Evolutionary conservation across 140 eudicot genomes (phyloP), one percentile per base, ranked within the genome.

Genomic region (Senecio squalidus): DNA sequence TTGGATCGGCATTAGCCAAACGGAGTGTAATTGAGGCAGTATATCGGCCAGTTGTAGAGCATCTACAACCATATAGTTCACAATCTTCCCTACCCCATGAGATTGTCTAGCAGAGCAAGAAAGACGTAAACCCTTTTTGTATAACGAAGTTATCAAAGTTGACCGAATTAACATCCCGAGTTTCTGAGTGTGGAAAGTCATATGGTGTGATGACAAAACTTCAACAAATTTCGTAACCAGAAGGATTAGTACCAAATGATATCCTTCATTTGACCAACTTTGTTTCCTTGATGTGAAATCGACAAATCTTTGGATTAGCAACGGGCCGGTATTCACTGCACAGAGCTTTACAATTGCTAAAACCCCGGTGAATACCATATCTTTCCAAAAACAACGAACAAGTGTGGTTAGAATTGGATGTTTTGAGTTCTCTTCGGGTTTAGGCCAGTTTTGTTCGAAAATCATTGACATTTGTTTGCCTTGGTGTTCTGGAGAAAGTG

Each of bases 11-110:
- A n/a, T n/a, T n/a, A n/a, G n/a, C n/a, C n/a, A n/a, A n/a, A n/a
- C n/a, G n/a, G n/a, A n/a, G n/a, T n/a, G n/a, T n/a, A n/a, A n/a
- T n/a, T n/a, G n/a, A n/a, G n/a, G n/a, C n/a, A n/a, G n/a, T n/a
- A n/a, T n/a, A n/a, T n/a, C n/a, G 7, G 86, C 80, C 9, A 85
- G 76, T 64, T 82, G 82, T 50, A 81, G 89, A 55, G 95, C 89
- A 76, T 85, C 95, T 4, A 85, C 95, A 6, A 78, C 89, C 90
- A 85, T 82, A 41, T 85, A 85, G 44, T 85, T 85, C 52, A 85
- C 86, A 23, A 85, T 85, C 40, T 79, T 82, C 3, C 90, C 90
- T 3, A 73, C 78, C 1, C 90, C 89, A 21, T 85, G 95, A 30
- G 77, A n/a, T n/a, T n/a, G n/a, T n/a, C n/a, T n/a, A n/a, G n/a